Evolutionary conservation across 2,329 filamentous ascomycete genomes (phyloP).

Genomic region (Xylariaceae sp.): DNA sequence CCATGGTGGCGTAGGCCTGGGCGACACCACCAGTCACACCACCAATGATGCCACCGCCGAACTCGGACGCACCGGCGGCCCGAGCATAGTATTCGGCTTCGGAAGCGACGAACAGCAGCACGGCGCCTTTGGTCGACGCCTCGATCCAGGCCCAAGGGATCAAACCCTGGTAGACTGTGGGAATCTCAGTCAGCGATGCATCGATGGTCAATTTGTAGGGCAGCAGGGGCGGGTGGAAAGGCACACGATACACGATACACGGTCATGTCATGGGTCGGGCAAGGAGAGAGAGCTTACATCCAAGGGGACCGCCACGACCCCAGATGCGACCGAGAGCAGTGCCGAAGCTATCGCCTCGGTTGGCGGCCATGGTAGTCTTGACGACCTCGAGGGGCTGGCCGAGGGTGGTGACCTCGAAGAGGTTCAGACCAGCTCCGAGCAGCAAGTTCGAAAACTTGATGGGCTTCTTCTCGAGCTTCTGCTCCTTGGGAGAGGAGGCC

Average conservation of each 20-base stretch:
- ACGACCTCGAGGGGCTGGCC: conserved; percentile 86
- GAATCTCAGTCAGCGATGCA: conserved; percentile 4
- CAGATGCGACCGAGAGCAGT: conserved; percentile 82
- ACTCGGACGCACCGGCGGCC: conserved; percentile 74
- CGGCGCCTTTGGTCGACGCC: conserved; percentile 97
- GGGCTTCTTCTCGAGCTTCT: conserved; percentile 90
- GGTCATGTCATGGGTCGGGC: neutral
- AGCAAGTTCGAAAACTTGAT: conserved; percentile 99
- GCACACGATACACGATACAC: neutral
- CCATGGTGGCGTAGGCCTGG: conserved; percentile 99
- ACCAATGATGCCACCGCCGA: conserved; percentile 80
- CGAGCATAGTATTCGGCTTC: conserved; percentile 96
- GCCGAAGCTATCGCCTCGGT: conserved; percentile 81
- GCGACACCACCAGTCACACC: conserved; percentile 93
- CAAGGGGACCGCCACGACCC: conserved; percentile 85
- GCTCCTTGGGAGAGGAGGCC: conserved; percentile 37
- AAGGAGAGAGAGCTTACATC: conserved; percentile 63
- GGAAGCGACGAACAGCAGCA: conserved; percentile 97
- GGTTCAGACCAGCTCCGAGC: conserved; percentile 85
- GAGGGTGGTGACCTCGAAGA: conserved; percentile 73
- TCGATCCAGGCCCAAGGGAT: conserved; percentile 99
- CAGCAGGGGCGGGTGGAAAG: neutral
- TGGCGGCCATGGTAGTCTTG: conserved; percentile 99
- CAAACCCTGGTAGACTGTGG: conserved; percentile 92
- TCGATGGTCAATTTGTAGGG: neutral